Conservation (phyloP, 2,329 filamentous ascomycete species). For the Exserohilum turcica region DNA sequence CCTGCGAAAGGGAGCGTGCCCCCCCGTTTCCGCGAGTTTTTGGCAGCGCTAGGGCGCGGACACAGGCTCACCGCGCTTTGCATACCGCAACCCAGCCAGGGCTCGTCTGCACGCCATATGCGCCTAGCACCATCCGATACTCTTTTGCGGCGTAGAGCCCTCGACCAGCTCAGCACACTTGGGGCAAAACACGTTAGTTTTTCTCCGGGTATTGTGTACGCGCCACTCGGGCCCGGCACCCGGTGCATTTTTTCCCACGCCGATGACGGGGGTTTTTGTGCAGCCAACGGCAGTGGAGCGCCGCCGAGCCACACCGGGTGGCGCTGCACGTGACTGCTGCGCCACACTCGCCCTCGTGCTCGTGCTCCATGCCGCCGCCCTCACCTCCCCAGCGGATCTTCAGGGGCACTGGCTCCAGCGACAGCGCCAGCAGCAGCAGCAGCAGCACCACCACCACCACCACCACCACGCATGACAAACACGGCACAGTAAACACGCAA, state of each 20-base stretch:
- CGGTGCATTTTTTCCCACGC: background rate
- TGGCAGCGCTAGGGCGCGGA: conserved; percentile 19
- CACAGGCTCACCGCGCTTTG: conserved; percentile 25
- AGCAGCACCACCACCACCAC: too few species aligned
- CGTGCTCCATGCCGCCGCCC: background rate
- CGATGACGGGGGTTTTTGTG: background rate
- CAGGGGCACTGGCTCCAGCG: conserved; percentile 13
- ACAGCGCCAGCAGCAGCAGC: too few species aligned
- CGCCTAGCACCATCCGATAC: conserved; percentile 13
- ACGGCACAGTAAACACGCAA: background rate
- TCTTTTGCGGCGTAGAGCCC: background rate
- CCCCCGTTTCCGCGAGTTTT: conserved; percentile 22
- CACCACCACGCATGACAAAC: too few species aligned
- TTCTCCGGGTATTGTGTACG: background rate
- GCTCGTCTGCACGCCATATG: conserved; percentile 6
- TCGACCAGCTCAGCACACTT: conserved; percentile 7
- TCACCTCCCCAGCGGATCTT: conserved; percentile 6
- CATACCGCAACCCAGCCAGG: conserved; percentile 8
- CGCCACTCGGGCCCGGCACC: too few species aligned
- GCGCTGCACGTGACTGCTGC: background rate
- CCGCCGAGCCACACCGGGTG: background rate
- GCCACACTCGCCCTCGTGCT: conserved; percentile 2
- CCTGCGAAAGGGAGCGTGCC: conserved; percentile 12
- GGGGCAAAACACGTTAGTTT: background rate
- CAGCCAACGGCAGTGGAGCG: background rate